These are phyloP conservation scores for Cladophialophora exuberans DNA, from an alignment of 2,329 filamentous ascomycete genomes.

Conservation along the genomic window DNA sequence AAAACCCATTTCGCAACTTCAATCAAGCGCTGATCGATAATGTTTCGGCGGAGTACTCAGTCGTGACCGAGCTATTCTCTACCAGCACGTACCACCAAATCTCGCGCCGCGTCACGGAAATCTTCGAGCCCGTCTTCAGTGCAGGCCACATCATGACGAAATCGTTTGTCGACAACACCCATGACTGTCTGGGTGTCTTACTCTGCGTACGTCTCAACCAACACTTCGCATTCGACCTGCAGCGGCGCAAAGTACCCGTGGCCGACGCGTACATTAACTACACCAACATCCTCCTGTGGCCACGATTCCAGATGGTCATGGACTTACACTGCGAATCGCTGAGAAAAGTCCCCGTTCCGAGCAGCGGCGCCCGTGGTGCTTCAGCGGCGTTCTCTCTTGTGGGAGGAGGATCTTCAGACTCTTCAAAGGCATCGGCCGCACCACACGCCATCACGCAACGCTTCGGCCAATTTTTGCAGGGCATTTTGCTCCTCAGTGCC, in stretches of 20 bases:
- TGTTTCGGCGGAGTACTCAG: constrained; percentile 90
- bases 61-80: constrained; percentile 86
- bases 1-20: constrained; percentile 90
- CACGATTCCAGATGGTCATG: constrained; percentile 91
- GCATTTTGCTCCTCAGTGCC: constrained; percentile 78
- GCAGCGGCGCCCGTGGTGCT: constrained; percentile 48
- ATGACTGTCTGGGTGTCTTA: constrained; percentile 83
- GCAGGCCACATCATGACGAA: constrained; percentile 78
- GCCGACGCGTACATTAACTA: constrained; percentile 92
- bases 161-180: constrained; percentile 72
- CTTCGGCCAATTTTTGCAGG: constrained; percentile 91
- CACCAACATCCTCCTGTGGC: constrained; percentile 95
- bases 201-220: constrained; percentile 94
- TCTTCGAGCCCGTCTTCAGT: constrained; percentile 88
- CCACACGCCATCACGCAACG: constrained; percentile 91
- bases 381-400: constrained; percentile 57
- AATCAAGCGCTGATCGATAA: constrained; percentile 95
- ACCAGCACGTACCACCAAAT: constrained; percentile 73
- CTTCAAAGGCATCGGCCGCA: constrained; percentile 70
- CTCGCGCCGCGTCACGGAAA: constrained; percentile 79
- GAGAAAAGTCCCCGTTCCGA: constrained; percentile 55
- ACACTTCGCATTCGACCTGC: constrained; percentile 89
- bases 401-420: constrained; percentile 52
- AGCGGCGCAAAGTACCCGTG: constrained; percentile 85
- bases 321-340: constrained; percentile 90